Percentiles rank a stretch among this genome's conserved stretches.
These are phyloP conservation scores for Priceomyces medius DNA, from an alignment of 805 yeast genomes.

Conservation along the genomic window DNA sequence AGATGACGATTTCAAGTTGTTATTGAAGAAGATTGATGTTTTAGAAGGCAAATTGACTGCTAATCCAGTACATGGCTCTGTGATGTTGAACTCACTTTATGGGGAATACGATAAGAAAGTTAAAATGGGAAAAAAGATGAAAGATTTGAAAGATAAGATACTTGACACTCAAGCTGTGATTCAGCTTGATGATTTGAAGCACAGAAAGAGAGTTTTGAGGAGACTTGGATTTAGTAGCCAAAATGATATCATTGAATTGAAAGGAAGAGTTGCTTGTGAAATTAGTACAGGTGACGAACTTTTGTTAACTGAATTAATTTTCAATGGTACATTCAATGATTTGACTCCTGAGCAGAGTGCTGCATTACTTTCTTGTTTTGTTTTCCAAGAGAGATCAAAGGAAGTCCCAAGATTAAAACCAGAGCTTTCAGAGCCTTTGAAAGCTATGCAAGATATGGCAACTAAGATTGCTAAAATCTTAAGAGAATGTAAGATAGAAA, in stretches of 20 bases:
- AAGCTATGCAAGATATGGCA: conserved; percentile 89
- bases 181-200: conserved; percentile 90
- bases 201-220: conserved; percentile 88
- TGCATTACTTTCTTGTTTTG: conserved; percentile 88
- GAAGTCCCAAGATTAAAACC: conserved; percentile 83
- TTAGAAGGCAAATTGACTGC: conserved; percentile 70
- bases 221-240: conserved; percentile 87
- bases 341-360: conserved; percentile 89
- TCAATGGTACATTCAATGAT: conserved; percentile 93
- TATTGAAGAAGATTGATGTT: conserved; percentile 77
- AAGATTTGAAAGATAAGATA: conserved; percentile 61
- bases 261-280: conserved; percentile 97
- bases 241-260: conserved; percentile 87
- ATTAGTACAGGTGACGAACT: conserved; percentile 89
- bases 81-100: conserved; percentile 62
- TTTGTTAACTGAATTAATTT: conserved; percentile 83
- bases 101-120: conserved; percentile 65
- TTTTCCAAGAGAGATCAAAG: conserved; percentile 93
- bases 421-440: conserved; percentile 88
- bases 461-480: conserved; percentile 83
- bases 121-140: conserved; percentile 56
- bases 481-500: conserved; percentile 84
- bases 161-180: conserved; percentile 85
- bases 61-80: conserved; percentile 65
- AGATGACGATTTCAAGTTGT: conserved; percentile 69